Percentiles rank a stretch among this genome's conserved stretches.
phyloP scores from a whole-genome alignment of 495 filamentous ascomycete species.

The Trichoderma reesei region DNA sequence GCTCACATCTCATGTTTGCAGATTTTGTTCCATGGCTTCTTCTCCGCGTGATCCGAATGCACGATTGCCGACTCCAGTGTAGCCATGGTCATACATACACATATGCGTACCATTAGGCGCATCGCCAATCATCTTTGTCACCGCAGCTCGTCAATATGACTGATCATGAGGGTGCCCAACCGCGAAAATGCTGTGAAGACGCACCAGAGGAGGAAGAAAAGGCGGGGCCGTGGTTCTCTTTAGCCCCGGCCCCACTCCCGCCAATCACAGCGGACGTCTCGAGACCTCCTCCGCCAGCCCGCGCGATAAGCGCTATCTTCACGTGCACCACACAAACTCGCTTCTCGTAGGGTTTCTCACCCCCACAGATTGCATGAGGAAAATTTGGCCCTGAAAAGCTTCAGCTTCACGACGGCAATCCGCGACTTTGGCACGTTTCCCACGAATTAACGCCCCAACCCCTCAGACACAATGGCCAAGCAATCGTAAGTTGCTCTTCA shows the following conservation, averaged over 20 bases:
- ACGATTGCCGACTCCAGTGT: too few relatives aligned
- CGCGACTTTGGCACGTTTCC: slow-evolving; percentile 13
- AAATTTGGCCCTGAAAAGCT: slow-evolving; percentile 14
- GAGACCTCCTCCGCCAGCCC: neutral
- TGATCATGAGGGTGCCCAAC: neutral
- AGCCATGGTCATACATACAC: too few relatives aligned
- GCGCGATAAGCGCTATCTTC: slow-evolving; percentile 2
- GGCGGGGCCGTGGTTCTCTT: neutral
- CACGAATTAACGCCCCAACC: slow-evolving; percentile 18
- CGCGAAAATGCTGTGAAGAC: neutral
- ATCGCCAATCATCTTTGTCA: neutral
- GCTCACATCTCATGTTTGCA: too few relatives aligned
- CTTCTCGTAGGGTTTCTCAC: slow-evolving; percentile 13
- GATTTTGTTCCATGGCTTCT: too few relatives aligned
- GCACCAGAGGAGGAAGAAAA: neutral
- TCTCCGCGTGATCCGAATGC: too few relatives aligned
- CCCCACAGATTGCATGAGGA: slow-evolving; percentile 8
- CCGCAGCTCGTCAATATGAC: neutral
- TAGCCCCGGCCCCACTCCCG: neutral
- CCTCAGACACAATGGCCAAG: slow-evolving; percentile 41
- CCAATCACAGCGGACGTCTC: neutral
- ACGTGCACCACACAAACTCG: slow-evolving; percentile 8
- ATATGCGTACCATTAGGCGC: neutral
- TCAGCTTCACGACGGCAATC: slow-evolving; percentile 12
- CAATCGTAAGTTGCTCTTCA: slow-evolving; percentile 31